These are phyloP conservation scores for Alternaria viburni DNA, from an alignment of 2,329 filamentous ascomycete genomes.

Conservation along the genomic window DNA sequence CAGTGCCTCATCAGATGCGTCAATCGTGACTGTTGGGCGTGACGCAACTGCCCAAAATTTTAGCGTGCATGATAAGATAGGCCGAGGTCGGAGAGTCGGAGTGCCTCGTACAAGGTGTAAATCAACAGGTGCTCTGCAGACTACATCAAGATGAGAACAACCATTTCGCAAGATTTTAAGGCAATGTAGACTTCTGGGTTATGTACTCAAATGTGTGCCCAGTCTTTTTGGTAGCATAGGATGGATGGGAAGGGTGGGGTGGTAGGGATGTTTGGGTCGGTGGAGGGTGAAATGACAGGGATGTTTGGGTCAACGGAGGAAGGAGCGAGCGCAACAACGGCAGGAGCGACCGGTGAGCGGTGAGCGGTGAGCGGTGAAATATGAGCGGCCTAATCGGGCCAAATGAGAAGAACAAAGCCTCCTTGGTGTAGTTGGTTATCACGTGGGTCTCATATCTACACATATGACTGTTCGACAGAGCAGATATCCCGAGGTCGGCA, in stretches of 20 bases:
- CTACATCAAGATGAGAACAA: background rate
- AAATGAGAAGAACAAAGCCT: conserved; percentile 9
- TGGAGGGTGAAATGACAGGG: background rate
- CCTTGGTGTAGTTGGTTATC: conserved; percentile 41
- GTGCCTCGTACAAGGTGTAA: background rate
- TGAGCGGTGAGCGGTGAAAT: background rate
- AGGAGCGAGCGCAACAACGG: background rate
- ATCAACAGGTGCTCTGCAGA: background rate
- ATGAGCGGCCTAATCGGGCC: background rate
- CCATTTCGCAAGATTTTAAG: background rate
- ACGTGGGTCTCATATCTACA: conserved; percentile 39
- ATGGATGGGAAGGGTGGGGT: background rate
- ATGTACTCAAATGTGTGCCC: background rate
- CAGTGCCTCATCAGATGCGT: conserved; percentile 12
- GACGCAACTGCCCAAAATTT: conserved; percentile 26
- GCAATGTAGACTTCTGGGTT: background rate
- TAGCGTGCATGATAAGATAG: conserved; percentile 15
- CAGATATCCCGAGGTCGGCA: conserved; percentile 38
- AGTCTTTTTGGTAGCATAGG: background rate
- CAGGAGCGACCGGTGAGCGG: background rate
- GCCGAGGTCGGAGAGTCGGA: conserved; percentile 28
- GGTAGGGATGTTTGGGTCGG: background rate
- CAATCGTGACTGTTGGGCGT: conserved; percentile 16
- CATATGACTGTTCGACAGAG: conserved; percentile 29
- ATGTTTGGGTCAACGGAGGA: background rate